These are phyloP conservation scores for Penicillium coprophilum DNA, from an alignment of 495 filamentous ascomycete genomes.

Conservation along the genomic window DNA sequence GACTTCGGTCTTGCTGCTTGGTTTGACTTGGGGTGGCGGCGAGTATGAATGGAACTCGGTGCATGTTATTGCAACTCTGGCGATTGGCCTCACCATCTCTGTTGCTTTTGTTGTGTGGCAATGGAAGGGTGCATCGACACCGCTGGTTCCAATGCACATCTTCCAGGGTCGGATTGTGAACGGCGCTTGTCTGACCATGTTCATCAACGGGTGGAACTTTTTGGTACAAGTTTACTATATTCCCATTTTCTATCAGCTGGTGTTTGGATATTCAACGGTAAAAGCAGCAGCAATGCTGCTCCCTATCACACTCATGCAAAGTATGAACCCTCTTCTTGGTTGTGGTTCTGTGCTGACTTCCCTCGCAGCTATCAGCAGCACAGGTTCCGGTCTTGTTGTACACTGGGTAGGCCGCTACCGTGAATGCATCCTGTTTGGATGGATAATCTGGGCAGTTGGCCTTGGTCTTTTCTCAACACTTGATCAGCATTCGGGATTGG, in stretches of 20 bases:
- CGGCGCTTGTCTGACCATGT: conserved; percentile 54
- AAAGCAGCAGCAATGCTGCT: conserved; percentile 52
- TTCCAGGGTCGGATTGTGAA: conserved; percentile 51
- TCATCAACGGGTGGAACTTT: conserved; percentile 57
- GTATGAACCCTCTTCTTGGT: conserved; percentile 22
- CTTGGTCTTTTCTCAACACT: conserved; percentile 55
- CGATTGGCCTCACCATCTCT: conserved; percentile 44
- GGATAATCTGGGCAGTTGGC: conserved; percentile 52
- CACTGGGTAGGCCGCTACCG: conserved; percentile 54
- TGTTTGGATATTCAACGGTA: conserved; percentile 51
- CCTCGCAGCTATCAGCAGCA: conserved; percentile 45
- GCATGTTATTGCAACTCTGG: conserved; percentile 49
- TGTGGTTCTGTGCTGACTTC: background rate
- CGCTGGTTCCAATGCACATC: conserved; percentile 46
- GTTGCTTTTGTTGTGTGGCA: conserved; percentile 52
- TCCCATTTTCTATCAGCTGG: conserved; percentile 56
- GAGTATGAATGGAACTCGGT: conserved; percentile 51
- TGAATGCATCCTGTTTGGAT: conserved; percentile 53
- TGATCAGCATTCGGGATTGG: conserved; percentile 46
- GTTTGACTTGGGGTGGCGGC: conserved; percentile 54
- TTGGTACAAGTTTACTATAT: conserved; percentile 56
- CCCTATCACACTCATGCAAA: conserved; percentile 54
- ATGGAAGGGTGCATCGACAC: conserved; percentile 39
- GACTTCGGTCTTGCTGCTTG: conserved; percentile 45
- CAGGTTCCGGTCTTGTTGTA: conserved; percentile 51